Percentiles rank a stretch among this genome's conserved stretches.
Evolutionary conservation across 2,329 filamentous ascomycete genomes (phyloP).

Genomic region (Ilyonectria destructans): DNA sequence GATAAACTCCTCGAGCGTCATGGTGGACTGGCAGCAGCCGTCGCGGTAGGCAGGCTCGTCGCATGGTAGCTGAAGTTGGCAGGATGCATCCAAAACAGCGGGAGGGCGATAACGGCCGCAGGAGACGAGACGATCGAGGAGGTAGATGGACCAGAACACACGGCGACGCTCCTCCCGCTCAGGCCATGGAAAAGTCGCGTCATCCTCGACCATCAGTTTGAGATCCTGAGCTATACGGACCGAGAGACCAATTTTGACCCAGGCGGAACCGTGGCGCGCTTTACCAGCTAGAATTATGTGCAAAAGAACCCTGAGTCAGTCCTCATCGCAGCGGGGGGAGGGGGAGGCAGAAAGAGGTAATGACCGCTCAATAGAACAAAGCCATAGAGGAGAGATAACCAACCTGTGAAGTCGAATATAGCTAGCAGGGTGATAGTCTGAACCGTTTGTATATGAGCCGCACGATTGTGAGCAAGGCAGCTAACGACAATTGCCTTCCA

Average conservation of each 20-base stretch:
- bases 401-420: constrained; percentile 11
- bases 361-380: neutral
- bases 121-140: constrained; percentile 4
- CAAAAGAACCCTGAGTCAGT: neutral
- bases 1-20: constrained; percentile 19
- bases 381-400: neutral
- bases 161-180: constrained; percentile 24
- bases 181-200: neutral
- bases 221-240: constrained; percentile 21
- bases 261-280: constrained; percentile 15
- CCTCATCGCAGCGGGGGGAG: neutral
- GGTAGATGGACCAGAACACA: constrained; percentile 12
- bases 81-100: constrained; percentile 20
- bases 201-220: constrained; percentile 20
- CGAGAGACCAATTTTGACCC: constrained; percentile 27
- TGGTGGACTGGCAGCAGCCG: constrained; percentile 3
- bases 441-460: constrained; percentile 2
- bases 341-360: neutral
- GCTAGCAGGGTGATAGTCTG: constrained; percentile 8
- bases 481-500: constrained; percentile 4
- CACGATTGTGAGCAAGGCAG: neutral
- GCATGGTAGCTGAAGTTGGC: constrained; percentile 17
- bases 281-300: neutral
- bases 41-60: neutral
- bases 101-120: constrained; percentile 17